Evolutionary conservation across 805 yeast species (phyloP), one percentile per base, ranked within the genome.

Genomic region (Lachancea sp.): DNA sequence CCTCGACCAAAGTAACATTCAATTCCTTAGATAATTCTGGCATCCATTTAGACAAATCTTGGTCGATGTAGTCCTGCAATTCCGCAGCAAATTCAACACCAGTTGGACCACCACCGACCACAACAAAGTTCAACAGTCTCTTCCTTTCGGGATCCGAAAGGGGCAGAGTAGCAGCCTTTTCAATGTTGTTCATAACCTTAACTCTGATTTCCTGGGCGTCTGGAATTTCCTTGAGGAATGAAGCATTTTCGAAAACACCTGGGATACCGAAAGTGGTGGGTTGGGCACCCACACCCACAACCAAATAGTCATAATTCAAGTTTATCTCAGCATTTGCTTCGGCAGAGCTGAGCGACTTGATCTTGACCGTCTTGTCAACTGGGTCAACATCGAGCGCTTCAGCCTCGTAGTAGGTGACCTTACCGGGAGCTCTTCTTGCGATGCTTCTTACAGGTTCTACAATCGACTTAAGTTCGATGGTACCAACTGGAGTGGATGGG

Each of bases 31-130:
- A 80, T 50, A 89, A 76, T 55, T 75, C 82, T 31, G 97, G 97
- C 68, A 85, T 82, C 88, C 94, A 85, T 67, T 81, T 84, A 55
- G 70, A 68, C 66, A 89, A 73, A 65, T 89, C 97, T 64, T 89
- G 94, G 63, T 84, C 88, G 47, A 88, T 83, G 67, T 85, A 90
- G 66, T 89, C 97, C 68, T 84, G 94, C 54, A 89, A 70, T 68
- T 90, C 97, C 58, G 95, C 97, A 51, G 97, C 96, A 55, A 88
- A 83, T 69, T 88, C 97, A 47, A 89, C 96, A 70, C 97, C 97
- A 32, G 97, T 89, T 61, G 97, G 97, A 49, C 97, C 97, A 67
- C 97, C 97, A 57, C 97, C 97, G 52, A 92, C 94, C 47, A 90
- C 95, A 47, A 90, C 90, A 54, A 88, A 80, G 47, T 81, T 83